phyloP scores from a whole-genome alignment of 192 early-diverging fungal genomes.

The Coemansia sp. region DNA sequence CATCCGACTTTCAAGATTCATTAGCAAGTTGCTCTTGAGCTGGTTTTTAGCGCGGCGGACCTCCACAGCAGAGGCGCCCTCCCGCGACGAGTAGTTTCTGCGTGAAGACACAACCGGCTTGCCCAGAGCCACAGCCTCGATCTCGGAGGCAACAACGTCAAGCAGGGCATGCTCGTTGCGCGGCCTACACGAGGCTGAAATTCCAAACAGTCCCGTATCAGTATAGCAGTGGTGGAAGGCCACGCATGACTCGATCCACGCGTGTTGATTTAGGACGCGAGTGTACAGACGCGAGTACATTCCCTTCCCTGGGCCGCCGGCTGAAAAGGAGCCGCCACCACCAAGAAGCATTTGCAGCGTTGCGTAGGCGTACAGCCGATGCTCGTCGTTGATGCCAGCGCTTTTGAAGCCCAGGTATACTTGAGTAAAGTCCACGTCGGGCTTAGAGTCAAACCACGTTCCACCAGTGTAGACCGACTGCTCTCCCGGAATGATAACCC shows the following conservation, averaged over 20 bases:
- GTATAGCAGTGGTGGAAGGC: constrained; percentile 90
- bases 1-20: constrained; percentile 90
- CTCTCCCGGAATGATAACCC: constrained; percentile 41
- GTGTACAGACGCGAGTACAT: constrained; percentile 98
- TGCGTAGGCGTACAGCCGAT: constrained; percentile 81
- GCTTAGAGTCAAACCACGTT: constrained; percentile 67
- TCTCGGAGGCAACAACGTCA: constrained; percentile 81
- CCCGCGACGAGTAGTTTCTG: constrained; percentile 38
- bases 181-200: constrained; percentile 82
- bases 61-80: constrained; percentile 57
- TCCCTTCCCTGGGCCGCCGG: constrained; percentile 97
- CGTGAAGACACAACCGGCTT: constrained; percentile 19
- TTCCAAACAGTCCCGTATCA: constrained; percentile 91
- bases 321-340: constrained; percentile 94
- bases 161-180: constrained; percentile 71
- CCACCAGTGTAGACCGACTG: constrained; percentile 83
- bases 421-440: constrained; percentile 74
- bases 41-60: constrained; percentile 93
- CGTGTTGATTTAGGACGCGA: constrained; percentile 89
- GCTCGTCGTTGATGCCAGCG: constrained; percentile 76
- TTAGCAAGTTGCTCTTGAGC: constrained; percentile 86
- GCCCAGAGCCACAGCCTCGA: constrained; percentile 65
- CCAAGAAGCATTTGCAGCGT: constrained; percentile 89
- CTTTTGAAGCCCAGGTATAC: constrained; percentile 90
- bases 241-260: constrained; percentile 94